Evolutionary conservation across 352 stramenopile genomes (phyloP).

Genomic region (Globisporangium nunn): DNA sequence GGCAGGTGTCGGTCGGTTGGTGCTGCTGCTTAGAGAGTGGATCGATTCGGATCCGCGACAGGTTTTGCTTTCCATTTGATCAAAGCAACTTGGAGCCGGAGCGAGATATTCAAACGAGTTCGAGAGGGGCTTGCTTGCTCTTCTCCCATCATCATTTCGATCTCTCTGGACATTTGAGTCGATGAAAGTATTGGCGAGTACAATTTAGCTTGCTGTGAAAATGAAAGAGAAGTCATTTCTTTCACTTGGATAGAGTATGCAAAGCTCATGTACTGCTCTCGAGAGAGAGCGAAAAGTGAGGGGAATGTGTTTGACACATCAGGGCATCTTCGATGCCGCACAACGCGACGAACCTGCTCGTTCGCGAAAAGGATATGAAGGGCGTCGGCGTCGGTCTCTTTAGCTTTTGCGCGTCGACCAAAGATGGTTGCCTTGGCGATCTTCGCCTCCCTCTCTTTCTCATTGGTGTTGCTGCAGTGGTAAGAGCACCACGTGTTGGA

Average conservation of each 20-base stretch:
- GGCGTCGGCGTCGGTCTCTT: no score
- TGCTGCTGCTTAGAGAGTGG: neutral
- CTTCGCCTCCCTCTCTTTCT: neutral
- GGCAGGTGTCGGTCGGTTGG: no score
- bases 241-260: neutral
- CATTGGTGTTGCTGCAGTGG: neutral
- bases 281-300: no score
- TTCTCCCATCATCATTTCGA: neutral
- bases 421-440: no score
- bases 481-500: no score
- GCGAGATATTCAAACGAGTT: neutral
- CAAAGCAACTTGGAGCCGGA: neutral
- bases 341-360: neutral
- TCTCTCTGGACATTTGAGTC: neutral
- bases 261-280: neutral
- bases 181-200: neutral
- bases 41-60: neutral
- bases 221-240: neutral
- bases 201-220: neutral
- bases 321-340: neutral
- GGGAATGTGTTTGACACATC: neutral
- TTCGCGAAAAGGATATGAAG: no score
- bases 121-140: neutral
- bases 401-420: no score
- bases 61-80: no score